Evolutionary conservation across 306 rosid species (phyloP).

Genomic region (Pterocarpus macrocarpus): DNA sequence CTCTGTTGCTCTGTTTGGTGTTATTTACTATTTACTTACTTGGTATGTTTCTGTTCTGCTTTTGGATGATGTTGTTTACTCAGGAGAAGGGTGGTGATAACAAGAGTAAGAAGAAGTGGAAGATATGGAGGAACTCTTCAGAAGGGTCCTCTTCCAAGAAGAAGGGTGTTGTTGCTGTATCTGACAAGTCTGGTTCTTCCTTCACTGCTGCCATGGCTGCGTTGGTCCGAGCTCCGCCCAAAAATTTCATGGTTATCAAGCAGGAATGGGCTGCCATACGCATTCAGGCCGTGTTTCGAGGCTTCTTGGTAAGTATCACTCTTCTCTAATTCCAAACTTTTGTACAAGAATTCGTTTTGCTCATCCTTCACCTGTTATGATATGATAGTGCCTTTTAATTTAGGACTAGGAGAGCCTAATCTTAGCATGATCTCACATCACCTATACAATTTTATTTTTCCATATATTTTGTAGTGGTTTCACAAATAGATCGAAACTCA

Average conservation of each 20-base stretch:
- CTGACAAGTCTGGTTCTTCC: constrained; percentile 50
- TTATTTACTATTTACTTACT: not conserved
- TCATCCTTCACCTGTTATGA: not conserved
- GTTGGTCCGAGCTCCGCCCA: constrained; percentile 74
- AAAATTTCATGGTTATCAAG: constrained; percentile 68
- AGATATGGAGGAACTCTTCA: constrained; percentile 76
- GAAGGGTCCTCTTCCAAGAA: constrained; percentile 57
- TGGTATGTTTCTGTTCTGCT: not conserved
- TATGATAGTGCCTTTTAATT: not conserved
- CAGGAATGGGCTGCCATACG: constrained; percentile 87
- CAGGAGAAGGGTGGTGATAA: constrained; percentile 59
- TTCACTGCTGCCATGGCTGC: constrained; percentile 74
- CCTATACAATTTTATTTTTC: not conserved
- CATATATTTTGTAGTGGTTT: not conserved
- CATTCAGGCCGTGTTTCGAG: constrained; percentile 82
- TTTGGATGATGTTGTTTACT: constrained; percentile 5
- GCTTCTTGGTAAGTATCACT: constrained; percentile 66
- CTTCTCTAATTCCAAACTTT: constrained; percentile 7
- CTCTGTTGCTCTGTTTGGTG: not conserved
- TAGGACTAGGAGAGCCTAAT: not conserved
- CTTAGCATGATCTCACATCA: constrained; percentile 7
- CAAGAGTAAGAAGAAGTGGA: constrained; percentile 86
- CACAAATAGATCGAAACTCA: constrained; percentile 9
- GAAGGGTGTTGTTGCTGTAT: constrained; percentile 40
- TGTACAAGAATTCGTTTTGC: not conserved